These are phyloP conservation scores for Phaeomoniella chlamydospora DNA, from an alignment of 2,329 filamentous ascomycete species.

Conservation along the genomic window DNA sequence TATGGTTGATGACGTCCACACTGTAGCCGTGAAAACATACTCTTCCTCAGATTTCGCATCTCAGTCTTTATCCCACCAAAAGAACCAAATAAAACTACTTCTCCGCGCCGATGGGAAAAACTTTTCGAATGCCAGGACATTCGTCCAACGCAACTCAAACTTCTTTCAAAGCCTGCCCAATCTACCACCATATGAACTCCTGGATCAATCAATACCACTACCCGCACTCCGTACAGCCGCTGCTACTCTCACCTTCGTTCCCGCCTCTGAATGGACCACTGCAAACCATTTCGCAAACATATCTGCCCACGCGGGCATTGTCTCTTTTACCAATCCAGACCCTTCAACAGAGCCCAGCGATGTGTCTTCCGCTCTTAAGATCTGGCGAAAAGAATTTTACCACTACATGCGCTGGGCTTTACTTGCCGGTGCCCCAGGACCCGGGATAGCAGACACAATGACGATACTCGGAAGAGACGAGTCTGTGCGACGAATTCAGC, in stretches of 20 bases:
- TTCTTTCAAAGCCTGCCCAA: slow-evolving; percentile 38
- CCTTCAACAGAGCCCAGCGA: background rate
- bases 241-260: slow-evolving; percentile 26
- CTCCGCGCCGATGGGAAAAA: background rate
- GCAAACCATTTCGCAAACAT: slow-evolving; percentile 25
- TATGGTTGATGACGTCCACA: slow-evolving; percentile 21
- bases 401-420: slow-evolving; percentile 43
- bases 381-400: slow-evolving; percentile 31
- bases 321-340: slow-evolving; percentile 3
- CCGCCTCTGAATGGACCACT: slow-evolving; percentile 22
- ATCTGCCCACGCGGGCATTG: background rate
- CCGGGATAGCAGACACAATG: slow-evolving; percentile 39
- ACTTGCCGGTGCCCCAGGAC: slow-evolving; percentile 36
- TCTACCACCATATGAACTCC: slow-evolving; percentile 7
- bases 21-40: slow-evolving; percentile 12
- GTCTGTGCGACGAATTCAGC: slow-evolving; percentile 27
- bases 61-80: background rate
- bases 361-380: background rate
- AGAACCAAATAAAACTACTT: background rate
- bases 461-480: slow-evolving; percentile 38
- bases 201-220: slow-evolving; percentile 8
- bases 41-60: slow-evolving; percentile 16
- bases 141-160: slow-evolving; percentile 39
- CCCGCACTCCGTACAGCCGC: slow-evolving; percentile 27
- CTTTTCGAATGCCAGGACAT: slow-evolving; percentile 15